Conservation (phyloP, 176 grass and related monocot genomes). For the Ampelocalamus luodianensis region DNA sequence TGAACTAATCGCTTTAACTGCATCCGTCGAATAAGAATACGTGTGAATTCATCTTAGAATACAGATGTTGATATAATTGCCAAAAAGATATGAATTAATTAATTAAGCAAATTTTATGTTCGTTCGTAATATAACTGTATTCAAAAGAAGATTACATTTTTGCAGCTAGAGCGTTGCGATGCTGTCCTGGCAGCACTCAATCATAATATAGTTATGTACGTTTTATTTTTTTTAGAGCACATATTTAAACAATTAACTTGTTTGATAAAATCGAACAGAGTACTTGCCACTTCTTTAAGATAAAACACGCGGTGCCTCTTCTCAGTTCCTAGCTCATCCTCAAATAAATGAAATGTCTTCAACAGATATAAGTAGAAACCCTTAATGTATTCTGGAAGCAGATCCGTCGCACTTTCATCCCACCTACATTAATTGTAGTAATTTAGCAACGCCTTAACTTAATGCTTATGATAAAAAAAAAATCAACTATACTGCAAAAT, state of each 20-base stretch:
- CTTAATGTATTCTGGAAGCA: constrained; percentile 46
- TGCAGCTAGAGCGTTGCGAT: no score
- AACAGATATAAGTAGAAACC: constrained; percentile 37
- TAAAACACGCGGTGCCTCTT: constrained; percentile 37
- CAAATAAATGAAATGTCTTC: constrained; percentile 50
- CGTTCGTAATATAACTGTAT: background rate
- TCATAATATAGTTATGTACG: no score
- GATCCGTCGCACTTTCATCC: constrained; percentile 22
- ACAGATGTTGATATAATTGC: background rate
- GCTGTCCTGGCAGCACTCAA: no score
- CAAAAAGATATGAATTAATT: background rate
- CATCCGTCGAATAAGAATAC: background rate
- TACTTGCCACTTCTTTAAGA: constrained; percentile 45
- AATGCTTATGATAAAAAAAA: background rate
- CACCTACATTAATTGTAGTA: constrained; percentile 42
- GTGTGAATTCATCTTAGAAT: background rate
- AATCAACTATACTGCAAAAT: background rate
- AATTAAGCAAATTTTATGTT: no score
- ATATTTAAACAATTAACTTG: background rate
- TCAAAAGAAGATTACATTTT: background rate
- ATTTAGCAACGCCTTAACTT: background rate
- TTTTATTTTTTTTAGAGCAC: background rate
- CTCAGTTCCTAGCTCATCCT: constrained; percentile 36
- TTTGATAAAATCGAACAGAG: background rate
- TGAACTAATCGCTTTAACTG: constrained; percentile 43